Base-by-base conservation (phyloP, 495 filamentous ascomycete species). In the Cenococcum geophilum region DNA sequence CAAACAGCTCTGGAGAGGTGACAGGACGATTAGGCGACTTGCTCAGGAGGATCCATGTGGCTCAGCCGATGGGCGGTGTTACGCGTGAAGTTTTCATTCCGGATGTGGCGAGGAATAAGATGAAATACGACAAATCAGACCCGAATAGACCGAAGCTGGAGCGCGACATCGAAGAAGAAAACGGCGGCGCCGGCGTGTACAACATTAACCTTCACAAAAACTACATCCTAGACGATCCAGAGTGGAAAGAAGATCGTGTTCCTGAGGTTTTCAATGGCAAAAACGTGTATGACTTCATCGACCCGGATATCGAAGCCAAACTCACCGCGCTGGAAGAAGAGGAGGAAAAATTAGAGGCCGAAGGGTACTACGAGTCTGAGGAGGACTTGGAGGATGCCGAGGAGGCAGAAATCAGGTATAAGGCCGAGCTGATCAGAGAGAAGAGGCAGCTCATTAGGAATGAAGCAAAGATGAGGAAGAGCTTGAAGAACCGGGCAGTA, bases 261-360 rank as follows among this genome's bases (percentile, higher is more conserved):
- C 95, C 95, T 25, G 95, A 98, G 73, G 78, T 92, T 43, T 86
- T 88, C 76, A 85, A 96, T 67, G 93, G 93, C 71, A 89, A 89
- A 79, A 97, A 98, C 75, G 89, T 98, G 35, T 91, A 89, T 78
- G 93, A 98, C 72, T 98, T 87, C 72, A 85, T 97, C 71, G 93
- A 97, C 66, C 92, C 93, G 0, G 93, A 98, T 60, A 97, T 98
- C 73, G 93, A 96, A 66, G 79, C 82, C 60, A 97, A 92, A 76
- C 80, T 98, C 42, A 85, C 85, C 27, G 89, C 91, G 48, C 79
- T 98, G 40, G 93, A 98, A 73, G 91, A 89, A 58, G 93, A 98
- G 69, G 93, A 98, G 69, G 92, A 96, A 75, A 84, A 85, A 57
- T 80, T 97, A 3, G 84, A 96, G 75, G 86, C 83, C 12, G 85